Conservation (phyloP, 768 basidiomycete genomes). For the Leccinellum luteum region DNA sequence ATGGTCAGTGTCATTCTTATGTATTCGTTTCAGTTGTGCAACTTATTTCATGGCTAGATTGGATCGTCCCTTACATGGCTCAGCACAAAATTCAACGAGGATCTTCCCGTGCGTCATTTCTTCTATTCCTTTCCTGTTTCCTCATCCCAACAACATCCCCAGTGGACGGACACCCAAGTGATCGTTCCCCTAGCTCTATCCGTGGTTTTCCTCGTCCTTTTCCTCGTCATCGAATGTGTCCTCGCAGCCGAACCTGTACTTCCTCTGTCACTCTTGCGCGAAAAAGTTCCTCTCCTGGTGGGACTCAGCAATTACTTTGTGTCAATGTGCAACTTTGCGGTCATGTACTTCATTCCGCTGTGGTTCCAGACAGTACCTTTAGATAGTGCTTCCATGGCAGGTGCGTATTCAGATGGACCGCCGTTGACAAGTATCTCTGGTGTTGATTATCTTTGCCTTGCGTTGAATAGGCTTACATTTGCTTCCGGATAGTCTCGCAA, state of each 20-base stretch:
- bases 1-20: slow-evolving; percentile 39
- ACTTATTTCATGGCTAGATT: slow-evolving; percentile 33
- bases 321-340: slow-evolving; percentile 68
- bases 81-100: slow-evolving; percentile 68
- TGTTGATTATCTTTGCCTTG: neutral
- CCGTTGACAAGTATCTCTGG: neutral
- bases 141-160: neutral
- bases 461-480: slow-evolving; percentile 40
- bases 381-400: slow-evolving; percentile 63
- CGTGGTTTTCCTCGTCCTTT: slow-evolving; percentile 44
- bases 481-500: slow-evolving; percentile 48
- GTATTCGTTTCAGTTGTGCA: neutral
- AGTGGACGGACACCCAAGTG: slow-evolving; percentile 60
- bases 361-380: slow-evolving; percentile 81
- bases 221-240: slow-evolving; percentile 58
- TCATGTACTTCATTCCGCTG: slow-evolving; percentile 76
- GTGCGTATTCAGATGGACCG: slow-evolving; percentile 26
- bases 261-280: slow-evolving; percentile 59
- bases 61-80: slow-evolving; percentile 67
- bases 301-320: slow-evolving; percentile 72
- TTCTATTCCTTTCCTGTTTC: neutral
- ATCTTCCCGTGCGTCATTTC: slow-evolving; percentile 45
- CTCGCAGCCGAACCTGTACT: slow-evolving; percentile 69
- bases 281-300: slow-evolving; percentile 68
- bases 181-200: slow-evolving; percentile 45